These are phyloP conservation scores for Penicillium maclennaniae DNA, from an alignment of 495 filamentous ascomycete species.

Conservation along the genomic window DNA sequence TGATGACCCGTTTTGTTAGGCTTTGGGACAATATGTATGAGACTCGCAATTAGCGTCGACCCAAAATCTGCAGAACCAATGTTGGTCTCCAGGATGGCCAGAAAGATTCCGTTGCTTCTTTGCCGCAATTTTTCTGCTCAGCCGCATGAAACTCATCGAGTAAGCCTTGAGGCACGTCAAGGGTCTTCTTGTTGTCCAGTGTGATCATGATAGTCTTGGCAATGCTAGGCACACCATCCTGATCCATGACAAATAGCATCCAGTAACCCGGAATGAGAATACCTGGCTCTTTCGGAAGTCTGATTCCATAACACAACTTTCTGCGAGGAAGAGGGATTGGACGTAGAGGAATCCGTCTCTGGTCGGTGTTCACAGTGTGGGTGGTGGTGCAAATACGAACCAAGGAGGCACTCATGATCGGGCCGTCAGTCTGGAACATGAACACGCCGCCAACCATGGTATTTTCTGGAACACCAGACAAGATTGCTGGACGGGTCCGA, in stretches of 20 bases:
- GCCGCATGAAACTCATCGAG: no score
- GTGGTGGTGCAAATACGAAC: conserved; percentile 48
- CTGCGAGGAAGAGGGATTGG: neutral
- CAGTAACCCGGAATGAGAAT: conserved; percentile 54
- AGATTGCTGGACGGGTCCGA: conserved; percentile 6
- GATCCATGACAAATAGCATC: conserved; percentile 52
- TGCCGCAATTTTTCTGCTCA: no score
- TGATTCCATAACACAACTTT: neutral
- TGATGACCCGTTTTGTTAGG: no score
- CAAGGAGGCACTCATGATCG: conserved; percentile 24
- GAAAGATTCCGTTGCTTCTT: no score
- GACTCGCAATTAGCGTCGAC: no score
- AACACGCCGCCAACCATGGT: conserved; percentile 25
- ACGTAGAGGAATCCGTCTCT: conserved; percentile 47
- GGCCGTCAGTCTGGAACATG: conserved; percentile 11
- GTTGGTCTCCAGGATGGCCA: no score
- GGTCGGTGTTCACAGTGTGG: conserved; percentile 58
- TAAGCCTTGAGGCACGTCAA: neutral
- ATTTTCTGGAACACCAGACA: neutral
- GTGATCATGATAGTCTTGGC: conserved; percentile 1
- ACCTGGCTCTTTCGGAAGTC: conserved; percentile 38
- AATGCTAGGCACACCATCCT: conserved; percentile 46
- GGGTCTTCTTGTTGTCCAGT: neutral
- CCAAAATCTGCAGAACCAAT: no score
- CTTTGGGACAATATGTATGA: no score